Conservation (phyloP, 305 asterid genomes). For the Coffea humblotiana region DNA sequence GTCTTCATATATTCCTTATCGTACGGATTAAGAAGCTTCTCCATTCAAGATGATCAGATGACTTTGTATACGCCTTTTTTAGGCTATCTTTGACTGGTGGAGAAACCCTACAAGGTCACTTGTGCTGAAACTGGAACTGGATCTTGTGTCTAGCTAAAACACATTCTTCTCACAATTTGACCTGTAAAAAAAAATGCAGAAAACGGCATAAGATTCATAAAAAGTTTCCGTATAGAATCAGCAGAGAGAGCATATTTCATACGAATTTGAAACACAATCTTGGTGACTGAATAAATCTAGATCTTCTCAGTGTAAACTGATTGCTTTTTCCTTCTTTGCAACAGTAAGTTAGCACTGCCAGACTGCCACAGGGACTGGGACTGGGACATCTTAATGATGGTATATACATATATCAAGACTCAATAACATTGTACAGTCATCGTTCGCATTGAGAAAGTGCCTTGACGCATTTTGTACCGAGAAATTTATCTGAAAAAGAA, state of each 20-base stretch:
- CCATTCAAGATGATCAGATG: constrained; percentile 40
- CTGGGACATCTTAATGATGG: constrained; percentile 15
- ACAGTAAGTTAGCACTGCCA: neutral
- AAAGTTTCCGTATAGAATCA: no score
- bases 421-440: constrained; percentile 9
- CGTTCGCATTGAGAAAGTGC: neutral
- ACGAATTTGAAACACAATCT: neutral
- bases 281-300: neutral
- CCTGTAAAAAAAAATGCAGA: constrained; percentile 15
- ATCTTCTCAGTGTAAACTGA: neutral
- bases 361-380: neutral
- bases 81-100: neutral
- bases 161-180: neutral
- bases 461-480: neutral
- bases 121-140: constrained; percentile 8
- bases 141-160: neutral
- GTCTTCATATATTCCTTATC: constrained; percentile 79
- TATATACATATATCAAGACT: neutral
- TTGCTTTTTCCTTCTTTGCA: neutral
- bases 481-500: constrained; percentile 1
- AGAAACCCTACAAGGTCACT: neutral
- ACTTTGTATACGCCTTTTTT: neutral
- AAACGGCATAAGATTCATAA: neutral
- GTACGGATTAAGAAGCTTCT: constrained; percentile 55
- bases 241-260: neutral